These are phyloP conservation scores for rapeseed (Brassica napus) DNA, from an alignment of 345 rosid genomes.

Conservation along the genomic window Da-Ae NC_063434.1:3914501-3915000, in stretches of 20 bases:
- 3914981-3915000: background rate
- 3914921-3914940: background rate
- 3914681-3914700: background rate
- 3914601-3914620: background rate
- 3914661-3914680: background rate
- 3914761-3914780: background rate
- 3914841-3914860: background rate
- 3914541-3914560: too few species aligned
- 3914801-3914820: background rate
- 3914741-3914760: background rate
- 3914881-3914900: background rate
- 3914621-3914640: background rate
- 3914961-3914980: background rate
- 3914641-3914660: background rate
- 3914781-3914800: background rate
- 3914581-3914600: background rate
- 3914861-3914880: background rate
- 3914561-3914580: too few species aligned
- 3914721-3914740: background rate
- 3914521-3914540: too few species aligned
- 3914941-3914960: background rate
- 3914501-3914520: too few species aligned
- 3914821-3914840: background rate
- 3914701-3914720: background rate
- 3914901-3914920: background rate